phyloP scores from a whole-genome alignment of 495 filamentous ascomycete genomes.

The Penicillium odoratum region DNA sequence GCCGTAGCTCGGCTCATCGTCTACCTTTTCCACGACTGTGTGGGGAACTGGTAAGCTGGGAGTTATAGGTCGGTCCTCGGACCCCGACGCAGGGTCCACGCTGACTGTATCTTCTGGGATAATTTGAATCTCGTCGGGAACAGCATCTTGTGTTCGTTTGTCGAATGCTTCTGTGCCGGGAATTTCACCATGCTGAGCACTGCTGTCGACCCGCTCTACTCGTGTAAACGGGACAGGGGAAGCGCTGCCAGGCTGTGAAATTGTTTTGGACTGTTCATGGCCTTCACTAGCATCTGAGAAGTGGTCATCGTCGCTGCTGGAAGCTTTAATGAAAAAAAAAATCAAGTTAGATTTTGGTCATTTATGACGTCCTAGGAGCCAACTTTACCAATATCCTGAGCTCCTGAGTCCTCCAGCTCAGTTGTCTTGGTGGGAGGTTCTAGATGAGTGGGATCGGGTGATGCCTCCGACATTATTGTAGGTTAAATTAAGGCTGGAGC shows the following conservation, averaged over 20 bases:
- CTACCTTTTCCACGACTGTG: slow-evolving; percentile 81
- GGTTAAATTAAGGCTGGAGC: slow-evolving; percentile 18
- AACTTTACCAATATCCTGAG: slow-evolving; percentile 75
- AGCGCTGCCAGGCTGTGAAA: slow-evolving; percentile 36
- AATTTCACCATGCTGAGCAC: slow-evolving; percentile 59
- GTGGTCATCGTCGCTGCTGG: slow-evolving; percentile 78
- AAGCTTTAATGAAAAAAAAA: slow-evolving; percentile 33
- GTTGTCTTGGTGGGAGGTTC: slow-evolving; percentile 67
- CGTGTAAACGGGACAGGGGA: slow-evolving; percentile 63
- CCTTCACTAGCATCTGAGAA: slow-evolving; percentile 88
- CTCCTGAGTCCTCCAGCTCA: slow-evolving; percentile 72
- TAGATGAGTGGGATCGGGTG: slow-evolving; percentile 48
- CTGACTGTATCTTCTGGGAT: slow-evolving; percentile 56
- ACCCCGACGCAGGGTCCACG: slow-evolving; percentile 42
- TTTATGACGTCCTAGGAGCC: slow-evolving; percentile 5
- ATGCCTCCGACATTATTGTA: slow-evolving; percentile 43
- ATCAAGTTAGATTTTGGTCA: slow-evolving; percentile 9
- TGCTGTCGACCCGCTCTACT: slow-evolving; percentile 61
- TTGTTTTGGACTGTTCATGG: slow-evolving; percentile 36
- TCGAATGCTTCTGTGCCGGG: slow-evolving; percentile 63
- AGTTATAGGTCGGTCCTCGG: slow-evolving; percentile 41
- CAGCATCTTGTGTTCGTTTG: slow-evolving; percentile 58
- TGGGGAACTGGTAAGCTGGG: slow-evolving; percentile 69
- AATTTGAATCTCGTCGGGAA: slow-evolving; percentile 64
- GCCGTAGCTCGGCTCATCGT: slow-evolving; percentile 69